A percentile compares a stretch with the other conserved stretches of the same genome.
phyloP scores from a whole-genome alignment of 371 early-diverging fungal genomes.

The Catenaria anguillulae region DNA sequence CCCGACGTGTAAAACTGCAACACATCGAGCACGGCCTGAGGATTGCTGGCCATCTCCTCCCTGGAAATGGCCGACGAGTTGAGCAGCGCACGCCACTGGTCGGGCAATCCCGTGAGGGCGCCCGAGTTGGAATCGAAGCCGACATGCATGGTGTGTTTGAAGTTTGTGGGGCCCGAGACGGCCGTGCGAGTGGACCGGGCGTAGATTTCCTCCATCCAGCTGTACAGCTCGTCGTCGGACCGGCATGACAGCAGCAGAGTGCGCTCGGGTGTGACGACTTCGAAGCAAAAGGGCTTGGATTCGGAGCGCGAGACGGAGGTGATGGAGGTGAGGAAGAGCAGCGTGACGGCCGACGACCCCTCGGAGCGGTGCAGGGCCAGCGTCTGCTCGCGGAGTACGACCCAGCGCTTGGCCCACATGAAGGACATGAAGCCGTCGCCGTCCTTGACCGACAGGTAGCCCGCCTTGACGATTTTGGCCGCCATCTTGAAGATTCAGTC shows the following conservation, averaged over 20 bases:
- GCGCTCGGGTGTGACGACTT: slow-evolving; percentile 68
- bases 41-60: slow-evolving; percentile 89
- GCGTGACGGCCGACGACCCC: slow-evolving; percentile 45
- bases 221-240: slow-evolving; percentile 87
- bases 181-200: slow-evolving; percentile 69
- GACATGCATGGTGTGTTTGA: slow-evolving; percentile 89
- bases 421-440: slow-evolving; percentile 70
- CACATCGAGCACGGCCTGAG: slow-evolving; percentile 90
- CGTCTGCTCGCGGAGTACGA: slow-evolving; percentile 73
- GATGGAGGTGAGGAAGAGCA: slow-evolving; percentile 80
- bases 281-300: slow-evolving; percentile 73
- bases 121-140: slow-evolving; percentile 90
- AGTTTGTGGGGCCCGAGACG: slow-evolving; percentile 85
- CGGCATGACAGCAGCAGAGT: slow-evolving; percentile 64
- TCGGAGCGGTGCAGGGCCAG: slow-evolving; percentile 87
- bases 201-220: slow-evolving; percentile 93
- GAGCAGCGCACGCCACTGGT: slow-evolving; percentile 78
- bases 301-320: slow-evolving; percentile 67
- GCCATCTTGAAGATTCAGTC: no score
- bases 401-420: slow-evolving; percentile 88
- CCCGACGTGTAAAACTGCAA: slow-evolving; percentile 76
- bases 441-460: slow-evolving; percentile 74
- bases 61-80: slow-evolving; percentile 81
- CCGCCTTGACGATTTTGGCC: slow-evolving; percentile 46
- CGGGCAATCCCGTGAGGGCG: slow-evolving; percentile 86